Evolutionary conservation across 352 stramenopile genomes (phyloP), one percentile per base, ranked within the genome.

Genomic region (Globisporangium yorkense): DNA sequence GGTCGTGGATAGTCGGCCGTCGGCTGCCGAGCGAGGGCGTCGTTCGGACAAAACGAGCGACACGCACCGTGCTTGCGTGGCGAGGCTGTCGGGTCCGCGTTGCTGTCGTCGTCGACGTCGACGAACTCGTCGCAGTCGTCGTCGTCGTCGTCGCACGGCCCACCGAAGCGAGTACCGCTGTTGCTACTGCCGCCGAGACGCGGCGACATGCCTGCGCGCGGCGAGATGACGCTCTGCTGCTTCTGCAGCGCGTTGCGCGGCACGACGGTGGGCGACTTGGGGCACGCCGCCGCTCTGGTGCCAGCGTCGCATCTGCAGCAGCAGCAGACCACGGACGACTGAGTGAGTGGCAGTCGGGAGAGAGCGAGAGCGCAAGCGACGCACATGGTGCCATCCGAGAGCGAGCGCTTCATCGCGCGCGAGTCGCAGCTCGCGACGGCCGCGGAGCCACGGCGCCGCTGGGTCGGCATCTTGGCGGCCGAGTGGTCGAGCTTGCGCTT

Each of bases 351-450:
- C 10, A 21, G 40, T 9, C 15, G 10, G 37, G 3, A 6, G 10
- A 21, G 4, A 8, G 39, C 13, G 5, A 45, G 40, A 10, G 40
- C 5, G 15, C 13, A 10, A 49, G 8, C 37, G 12, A 63, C 67
- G 63, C 84, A 91, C 81, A 91, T 91, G 66, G 75, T 91, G 41
- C 78, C 75, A 54, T 89, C 81, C 10, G 78, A 89, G 59, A 80
- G 71, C 31, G 73, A 88, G 48, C 81, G 71, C 55, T 78, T 88
- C 51, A 88, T 72, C 10, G 62, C 56, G 50, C 61, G 54, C 45
- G 59, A 58, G 54, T 68, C 55, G 33, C 37, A 56, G 20, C 29
- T 18, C 12, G 54, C 62, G 44, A 65, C 51, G 37, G 65, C 59
- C 10, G 68, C 69, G 0, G 74, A 70, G 39, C 69, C 74, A 24